These are phyloP conservation scores for Apophysomyces elegans DNA, from an alignment of 371 early-diverging fungal genomes.

Conservation along the genomic window DNA sequence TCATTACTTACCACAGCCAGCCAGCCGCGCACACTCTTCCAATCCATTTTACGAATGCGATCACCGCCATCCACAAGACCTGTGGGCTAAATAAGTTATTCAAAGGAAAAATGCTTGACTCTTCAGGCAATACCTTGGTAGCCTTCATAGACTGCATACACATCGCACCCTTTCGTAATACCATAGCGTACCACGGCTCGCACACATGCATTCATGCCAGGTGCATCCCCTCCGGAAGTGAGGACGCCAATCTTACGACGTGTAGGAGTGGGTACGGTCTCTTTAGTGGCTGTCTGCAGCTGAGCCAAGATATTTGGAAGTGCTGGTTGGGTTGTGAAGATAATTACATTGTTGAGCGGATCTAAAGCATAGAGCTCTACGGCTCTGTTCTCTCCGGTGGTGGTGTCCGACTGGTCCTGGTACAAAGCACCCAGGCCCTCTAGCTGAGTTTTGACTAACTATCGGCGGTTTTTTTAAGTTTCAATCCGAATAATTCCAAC, in stretches of 20 bases:
- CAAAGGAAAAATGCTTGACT: too few species aligned
- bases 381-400: slow-evolving; percentile 18
- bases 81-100: slow-evolving; percentile 11
- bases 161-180: slow-evolving; percentile 81
- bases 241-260: slow-evolving; percentile 83
- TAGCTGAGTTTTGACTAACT: slow-evolving; percentile 38
- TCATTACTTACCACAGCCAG: slow-evolving; percentile 67
- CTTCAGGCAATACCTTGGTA: slow-evolving; percentile 78
- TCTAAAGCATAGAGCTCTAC: slow-evolving; percentile 64
- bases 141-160: slow-evolving; percentile 95
- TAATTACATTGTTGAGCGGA: slow-evolving; percentile 76
- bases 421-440: slow-evolving; percentile 20
- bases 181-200: slow-evolving; percentile 93
- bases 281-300: background rate
- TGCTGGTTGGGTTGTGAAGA: slow-evolving; percentile 70
- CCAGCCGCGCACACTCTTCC: slow-evolving; percentile 92
- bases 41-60: slow-evolving; percentile 86
- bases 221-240: slow-evolving; percentile 99
- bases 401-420: slow-evolving; percentile 37
- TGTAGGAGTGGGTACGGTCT: slow-evolving; percentile 16
- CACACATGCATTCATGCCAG: slow-evolving; percentile 99
- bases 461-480: background rate
- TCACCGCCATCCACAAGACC: slow-evolving; percentile 93
- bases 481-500: background rate
- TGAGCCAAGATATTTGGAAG: slow-evolving; percentile 19